Conservation (phyloP, 371 early-diverging fungal genomes). For the Capillidium heterosporum region DNA sequence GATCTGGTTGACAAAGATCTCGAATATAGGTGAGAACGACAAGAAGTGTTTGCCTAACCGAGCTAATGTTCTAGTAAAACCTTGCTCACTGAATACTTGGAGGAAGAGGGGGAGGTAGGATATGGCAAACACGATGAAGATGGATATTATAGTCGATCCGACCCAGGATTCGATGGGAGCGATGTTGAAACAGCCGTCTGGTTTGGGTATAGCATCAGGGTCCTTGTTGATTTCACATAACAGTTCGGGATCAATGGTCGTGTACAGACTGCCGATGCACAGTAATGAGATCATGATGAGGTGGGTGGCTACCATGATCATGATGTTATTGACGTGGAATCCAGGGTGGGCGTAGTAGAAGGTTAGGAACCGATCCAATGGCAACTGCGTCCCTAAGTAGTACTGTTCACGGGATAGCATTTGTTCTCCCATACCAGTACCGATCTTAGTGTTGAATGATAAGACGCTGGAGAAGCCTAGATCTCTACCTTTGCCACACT, state of each 20-base stretch:
- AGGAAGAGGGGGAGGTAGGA: conserved; percentile 70
- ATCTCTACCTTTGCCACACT: conserved; percentile 86
- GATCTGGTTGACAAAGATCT: conserved; percentile 78
- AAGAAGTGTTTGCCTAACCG: conserved; percentile 67
- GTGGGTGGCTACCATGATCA: conserved; percentile 70
- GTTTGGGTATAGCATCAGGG: conserved; percentile 24
- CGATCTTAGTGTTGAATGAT: conserved; percentile 77
- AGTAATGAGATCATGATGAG: conserved; percentile 64
- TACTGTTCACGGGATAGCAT: conserved; percentile 82
- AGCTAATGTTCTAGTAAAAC: conserved; percentile 48
- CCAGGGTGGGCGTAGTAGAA: conserved; percentile 85
- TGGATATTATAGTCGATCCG: conserved; percentile 57
- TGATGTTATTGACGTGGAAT: conserved; percentile 80
- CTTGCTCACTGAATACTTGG: conserved; percentile 72
- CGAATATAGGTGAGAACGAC: conserved; percentile 72
- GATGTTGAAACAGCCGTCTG: conserved; percentile 50
- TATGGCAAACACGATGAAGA: conserved; percentile 57
- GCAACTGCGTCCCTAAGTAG: conserved; percentile 68
- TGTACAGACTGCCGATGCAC: conserved; percentile 50
- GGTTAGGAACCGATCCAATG: conserved; percentile 68
- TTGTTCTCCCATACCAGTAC: conserved; percentile 85
- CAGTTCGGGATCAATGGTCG: conserved; percentile 26
- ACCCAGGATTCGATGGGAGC: conserved; percentile 67
- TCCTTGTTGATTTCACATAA: conserved; percentile 29
- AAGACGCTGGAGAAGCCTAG: conserved; percentile 76